Percentiles rank a stretch among this genome's conserved stretches.
These are phyloP conservation scores for Amauroascus verrucosus DNA, from an alignment of 2,329 filamentous ascomycete species.

Conservation along the genomic window DNA sequence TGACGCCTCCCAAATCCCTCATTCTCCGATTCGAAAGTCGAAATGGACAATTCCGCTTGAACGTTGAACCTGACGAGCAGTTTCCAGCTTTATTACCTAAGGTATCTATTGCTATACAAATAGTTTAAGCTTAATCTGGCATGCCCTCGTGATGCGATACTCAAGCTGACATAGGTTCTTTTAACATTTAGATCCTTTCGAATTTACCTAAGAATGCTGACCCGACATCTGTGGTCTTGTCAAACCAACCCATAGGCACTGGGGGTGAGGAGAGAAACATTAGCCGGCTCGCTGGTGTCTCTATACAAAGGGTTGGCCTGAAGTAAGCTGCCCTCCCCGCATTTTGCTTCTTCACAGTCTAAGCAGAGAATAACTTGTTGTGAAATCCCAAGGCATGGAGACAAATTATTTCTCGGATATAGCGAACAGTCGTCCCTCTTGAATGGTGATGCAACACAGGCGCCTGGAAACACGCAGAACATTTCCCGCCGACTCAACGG, in stretches of 20 bases:
- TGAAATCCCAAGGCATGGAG: conserved; percentile 57
- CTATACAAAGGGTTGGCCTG: conserved; percentile 48
- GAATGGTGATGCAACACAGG: conserved; percentile 31
- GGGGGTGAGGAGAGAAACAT: conserved; percentile 47
- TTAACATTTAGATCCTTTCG: conserved; percentile 42
- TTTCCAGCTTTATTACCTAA: conserved; percentile 51
- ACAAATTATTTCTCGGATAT: conserved; percentile 82
- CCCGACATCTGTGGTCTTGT: conserved; percentile 47
- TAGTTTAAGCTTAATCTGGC: background rate
- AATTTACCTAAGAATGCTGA: conserved; percentile 50
- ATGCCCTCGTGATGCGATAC: background rate
- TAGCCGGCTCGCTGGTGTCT: conserved; percentile 43
- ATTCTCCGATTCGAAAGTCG: conserved; percentile 79
- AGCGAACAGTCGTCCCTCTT: conserved; percentile 45
- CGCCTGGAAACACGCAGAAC: conserved; percentile 15
- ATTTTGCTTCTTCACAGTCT: background rate
- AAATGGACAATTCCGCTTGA: conserved; percentile 84
- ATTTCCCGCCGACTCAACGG: conserved; percentile 31
- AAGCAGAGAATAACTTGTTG: background rate
- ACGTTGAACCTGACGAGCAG: conserved; percentile 60
- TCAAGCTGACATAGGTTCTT: background rate
- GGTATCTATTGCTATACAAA: conserved; percentile 23
- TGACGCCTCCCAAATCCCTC: conserved; percentile 47
- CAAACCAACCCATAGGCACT: conserved; percentile 49
- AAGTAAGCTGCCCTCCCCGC: conserved; percentile 33